Percentiles rank a stretch among this genome's conserved stretches.
Conservation (phyloP, 2,329 filamentous ascomycete species). For the Cercospora berteroae region DNA sequence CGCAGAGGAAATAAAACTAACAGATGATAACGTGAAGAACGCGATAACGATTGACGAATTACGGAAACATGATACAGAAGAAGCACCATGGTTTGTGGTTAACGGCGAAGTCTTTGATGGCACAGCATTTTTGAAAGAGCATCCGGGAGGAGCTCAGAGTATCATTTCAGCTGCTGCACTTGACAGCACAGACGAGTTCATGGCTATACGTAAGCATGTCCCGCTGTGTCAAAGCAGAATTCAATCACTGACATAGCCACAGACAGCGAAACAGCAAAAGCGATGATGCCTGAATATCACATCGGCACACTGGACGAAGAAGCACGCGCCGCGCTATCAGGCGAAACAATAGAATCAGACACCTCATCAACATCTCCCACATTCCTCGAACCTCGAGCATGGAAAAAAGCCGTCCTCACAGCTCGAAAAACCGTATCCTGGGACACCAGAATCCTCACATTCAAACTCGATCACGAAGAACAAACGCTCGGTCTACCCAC, state of each 20-base stretch:
- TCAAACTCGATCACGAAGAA: conserved; percentile 67
- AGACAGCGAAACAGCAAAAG: conserved; percentile 90
- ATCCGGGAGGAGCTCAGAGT: conserved; percentile 82
- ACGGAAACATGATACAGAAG: conserved; percentile 62
- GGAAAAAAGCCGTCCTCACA: conserved; percentile 71
- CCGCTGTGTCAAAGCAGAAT: neutral
- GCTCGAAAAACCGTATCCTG: conserved; percentile 67
- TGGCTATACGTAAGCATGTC: conserved; percentile 74
- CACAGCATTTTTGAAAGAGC: conserved; percentile 72
- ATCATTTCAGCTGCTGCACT: conserved; percentile 79
- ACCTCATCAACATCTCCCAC: conserved; percentile 49
- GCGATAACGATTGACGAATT: conserved; percentile 70
- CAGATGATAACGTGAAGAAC: conserved; percentile 62
- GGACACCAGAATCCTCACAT: conserved; percentile 79
- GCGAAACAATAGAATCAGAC: conserved; percentile 45
- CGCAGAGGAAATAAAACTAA: conserved; percentile 72
- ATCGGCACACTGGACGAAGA: conserved; percentile 71
- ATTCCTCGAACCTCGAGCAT: conserved; percentile 70
- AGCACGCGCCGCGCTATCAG: conserved; percentile 54
- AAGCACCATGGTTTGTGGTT: conserved; percentile 81
- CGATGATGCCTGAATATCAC: conserved; percentile 84
- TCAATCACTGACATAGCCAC: conserved; percentile 9
- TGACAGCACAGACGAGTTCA: conserved; percentile 83
- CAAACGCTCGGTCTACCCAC: conserved; percentile 75
- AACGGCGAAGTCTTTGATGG: conserved; percentile 88